Evolutionary conservation across 352 stramenopile species (phyloP).

Genomic region (Aphanomyces cochlioides): DNA sequence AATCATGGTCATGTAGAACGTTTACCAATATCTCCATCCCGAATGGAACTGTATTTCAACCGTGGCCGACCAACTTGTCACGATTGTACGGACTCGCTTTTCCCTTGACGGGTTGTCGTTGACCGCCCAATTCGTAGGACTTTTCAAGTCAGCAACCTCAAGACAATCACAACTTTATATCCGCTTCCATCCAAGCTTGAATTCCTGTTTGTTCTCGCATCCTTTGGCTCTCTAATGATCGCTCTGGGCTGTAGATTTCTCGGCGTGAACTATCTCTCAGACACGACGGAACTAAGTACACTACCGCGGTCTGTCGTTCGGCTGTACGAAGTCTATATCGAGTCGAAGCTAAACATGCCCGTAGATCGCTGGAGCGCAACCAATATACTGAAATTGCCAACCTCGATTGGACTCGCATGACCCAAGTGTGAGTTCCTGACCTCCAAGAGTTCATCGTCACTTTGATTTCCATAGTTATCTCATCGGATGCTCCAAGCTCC

Average conservation of each 20-base stretch:
- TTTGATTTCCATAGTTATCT: not conserved
- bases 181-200: not conserved
- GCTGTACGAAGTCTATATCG: not conserved
- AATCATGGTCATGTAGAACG: not conserved
- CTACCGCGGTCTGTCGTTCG: not conserved
- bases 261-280: not conserved
- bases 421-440: conserved; percentile 1
- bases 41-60: not conserved
- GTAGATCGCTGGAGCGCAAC: conserved; percentile 17
- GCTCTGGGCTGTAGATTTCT: conserved; percentile 8
- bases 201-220: not conserved
- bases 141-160: not conserved
- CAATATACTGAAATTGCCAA: conserved; percentile 1
- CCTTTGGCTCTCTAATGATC: not conserved
- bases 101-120: no score
- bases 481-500: not conserved
- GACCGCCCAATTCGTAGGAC: not conserved
- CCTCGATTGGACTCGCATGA: conserved; percentile 11
- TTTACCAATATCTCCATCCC: not conserved
- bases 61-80: not conserved
- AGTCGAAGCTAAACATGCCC: not conserved
- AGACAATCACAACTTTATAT: not conserved
- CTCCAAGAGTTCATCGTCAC: not conserved
- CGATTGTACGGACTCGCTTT: not conserved
- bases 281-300: not conserved